These are phyloP conservation scores for Arthrobotrys musiformis DNA, from an alignment of 2,329 filamentous ascomycete species.

Conservation along the genomic window DNA sequence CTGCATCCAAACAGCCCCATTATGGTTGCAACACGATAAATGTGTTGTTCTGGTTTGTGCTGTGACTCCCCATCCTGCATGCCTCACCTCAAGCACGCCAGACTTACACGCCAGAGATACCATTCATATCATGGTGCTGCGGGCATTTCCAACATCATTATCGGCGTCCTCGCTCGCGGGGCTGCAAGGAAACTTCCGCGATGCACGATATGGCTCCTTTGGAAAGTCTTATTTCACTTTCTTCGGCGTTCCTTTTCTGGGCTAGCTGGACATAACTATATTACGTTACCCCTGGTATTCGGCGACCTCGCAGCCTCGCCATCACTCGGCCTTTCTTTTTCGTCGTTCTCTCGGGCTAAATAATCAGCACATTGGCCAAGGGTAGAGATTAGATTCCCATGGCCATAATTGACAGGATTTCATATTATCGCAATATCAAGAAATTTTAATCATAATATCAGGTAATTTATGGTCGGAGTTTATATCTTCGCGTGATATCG, in stretches of 20 bases:
- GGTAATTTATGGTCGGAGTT: too few species aligned
- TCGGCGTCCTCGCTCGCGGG: neutral
- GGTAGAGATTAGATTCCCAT: too few species aligned
- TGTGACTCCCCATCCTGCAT: neutral
- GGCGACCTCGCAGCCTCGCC: constrained; percentile 5
- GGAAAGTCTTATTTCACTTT: neutral
- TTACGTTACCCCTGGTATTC: constrained; percentile 6
- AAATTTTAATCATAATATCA: too few species aligned
- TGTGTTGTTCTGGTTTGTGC: too few species aligned
- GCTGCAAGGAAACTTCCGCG: neutral
- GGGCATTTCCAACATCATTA: neutral
- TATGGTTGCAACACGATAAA: too few species aligned
- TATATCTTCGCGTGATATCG: too few species aligned
- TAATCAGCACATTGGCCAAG: too few species aligned
- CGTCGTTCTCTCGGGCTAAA: neutral
- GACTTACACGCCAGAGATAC: neutral
- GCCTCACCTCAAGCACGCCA: neutral
- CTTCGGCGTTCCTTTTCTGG: constrained; percentile 1
- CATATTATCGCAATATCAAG: too few species aligned
- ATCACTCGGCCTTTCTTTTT: neutral
- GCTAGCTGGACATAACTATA: neutral
- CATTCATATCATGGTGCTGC: neutral
- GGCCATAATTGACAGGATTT: too few species aligned
- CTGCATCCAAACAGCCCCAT: too few species aligned
- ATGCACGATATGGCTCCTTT: neutral